Evolutionary conservation across 345 rosid species (phyloP), one percentile per base, ranked within the genome.

Genomic region (Cardamine occulta): DNA sequence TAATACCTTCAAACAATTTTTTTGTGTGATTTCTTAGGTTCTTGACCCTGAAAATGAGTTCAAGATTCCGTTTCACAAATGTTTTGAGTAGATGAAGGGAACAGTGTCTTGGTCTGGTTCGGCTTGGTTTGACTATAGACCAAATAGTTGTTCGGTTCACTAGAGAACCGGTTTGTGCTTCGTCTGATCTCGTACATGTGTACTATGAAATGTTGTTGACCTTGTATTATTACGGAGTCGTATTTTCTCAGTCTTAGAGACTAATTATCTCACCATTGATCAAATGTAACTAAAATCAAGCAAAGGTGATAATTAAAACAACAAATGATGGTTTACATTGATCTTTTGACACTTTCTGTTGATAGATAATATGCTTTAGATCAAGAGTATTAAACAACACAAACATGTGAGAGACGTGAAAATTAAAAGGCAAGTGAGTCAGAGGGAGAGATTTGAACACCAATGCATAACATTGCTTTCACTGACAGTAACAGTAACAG

Each of bases 381-480:
- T 3, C 2, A 44, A 42, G 17, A 44, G 2, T 44, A 15, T 15
- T 42, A 44, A 14, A 5, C 49, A 15, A 44, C 18, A 44, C 49
- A 44, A 6, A 44, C 7, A 44, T 14, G 53, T 6, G 12, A 24
- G 58, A 12, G 7, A 53, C 23, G 17, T 14, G 15, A 55, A 26
- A 13, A 14, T 3, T 56, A 26, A 11, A 52, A 19, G 5, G 23
- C 2, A 6, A 53, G 34, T 2, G 10, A 24, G 35, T 15, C 12
- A 39, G 31, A 23, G 44, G 7, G 7, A 26, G 55, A 53, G 19
- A 14, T 42, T 73, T 8, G 71, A 74, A 44, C 14, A 65, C 78
- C 71, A 57, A 74, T 73, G 77, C 77, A 73, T 74, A 72, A 12
- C 29, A 74, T 56, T 56, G 28, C 51, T 64, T 55, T 65, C 29